A percentile compares a stretch with the other conserved stretches of the same genome.
These are phyloP conservation scores for Cercis canadensis DNA, from an alignment of 306 rosid species.

Conservation along the genomic window DNA sequence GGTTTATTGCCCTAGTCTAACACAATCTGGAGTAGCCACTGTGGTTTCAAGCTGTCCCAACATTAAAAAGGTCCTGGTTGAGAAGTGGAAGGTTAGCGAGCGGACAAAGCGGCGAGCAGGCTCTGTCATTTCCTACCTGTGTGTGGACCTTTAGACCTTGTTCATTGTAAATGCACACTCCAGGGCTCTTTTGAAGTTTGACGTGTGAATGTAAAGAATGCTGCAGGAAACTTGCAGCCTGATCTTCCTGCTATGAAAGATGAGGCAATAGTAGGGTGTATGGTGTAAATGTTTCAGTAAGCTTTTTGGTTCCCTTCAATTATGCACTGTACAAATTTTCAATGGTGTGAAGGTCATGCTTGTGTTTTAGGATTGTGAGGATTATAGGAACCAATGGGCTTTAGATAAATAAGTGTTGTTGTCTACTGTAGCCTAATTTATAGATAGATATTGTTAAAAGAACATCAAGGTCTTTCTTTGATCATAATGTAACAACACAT, in stretches of 20 bases:
- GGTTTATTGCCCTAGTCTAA: constrained; percentile 87
- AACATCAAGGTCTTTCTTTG: no score
- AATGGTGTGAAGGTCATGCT: constrained; percentile 1
- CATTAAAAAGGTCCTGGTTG: constrained; percentile 89
- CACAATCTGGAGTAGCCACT: constrained; percentile 82
- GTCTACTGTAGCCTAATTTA: no score
- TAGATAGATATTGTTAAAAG: no score
- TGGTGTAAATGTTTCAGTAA: constrained; percentile 13
- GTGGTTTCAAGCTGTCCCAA: constrained; percentile 84
- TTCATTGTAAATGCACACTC: constrained; percentile 13
- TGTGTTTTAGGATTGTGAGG: constrained; percentile 21
- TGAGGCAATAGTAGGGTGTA: no score
- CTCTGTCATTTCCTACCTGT: constrained; percentile 79
- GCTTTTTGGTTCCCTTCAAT: constrained; percentile 8
- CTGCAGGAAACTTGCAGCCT: constrained; percentile 20
- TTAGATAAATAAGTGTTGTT: constrained; percentile 27
- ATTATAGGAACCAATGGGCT: constrained; percentile 28
- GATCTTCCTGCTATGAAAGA: constrained; percentile 3
- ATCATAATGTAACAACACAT: no score
- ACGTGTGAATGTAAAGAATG: constrained; percentile 24
- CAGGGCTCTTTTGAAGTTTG: constrained; percentile 17
- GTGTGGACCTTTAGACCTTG: constrained; percentile 66
- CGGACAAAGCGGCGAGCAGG: constrained; percentile 89
- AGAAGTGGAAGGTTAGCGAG: constrained; percentile 93
- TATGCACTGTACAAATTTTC: constrained; percentile 27